Evolutionary conservation across 768 basidiomycete genomes (phyloP), one percentile per base, ranked within the genome.

Genomic region (Russula vinacea): DNA sequence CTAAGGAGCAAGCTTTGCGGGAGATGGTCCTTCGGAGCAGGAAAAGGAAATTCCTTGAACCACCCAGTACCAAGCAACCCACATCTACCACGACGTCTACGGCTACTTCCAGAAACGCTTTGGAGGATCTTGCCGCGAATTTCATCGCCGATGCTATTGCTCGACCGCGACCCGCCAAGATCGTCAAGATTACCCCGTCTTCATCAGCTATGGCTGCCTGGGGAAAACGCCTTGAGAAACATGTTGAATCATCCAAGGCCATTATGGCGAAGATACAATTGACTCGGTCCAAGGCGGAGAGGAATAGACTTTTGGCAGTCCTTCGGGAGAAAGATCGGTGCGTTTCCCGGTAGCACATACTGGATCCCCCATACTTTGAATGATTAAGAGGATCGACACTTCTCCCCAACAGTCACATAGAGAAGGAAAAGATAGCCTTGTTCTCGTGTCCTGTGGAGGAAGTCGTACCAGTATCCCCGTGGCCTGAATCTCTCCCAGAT

Each of bases 311-410:
- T 9, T 57, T 80, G 67, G 71, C 65, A 7, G 65, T 76, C 26
- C 77, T 84, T 75, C 78, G 79, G 55, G 79, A 83, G 71, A 77
- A 77, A 67, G 78, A 74, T 68, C 77, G 83, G 83, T 85, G 77
- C 75, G 84, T 83, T 22, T 24, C 44, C 47, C 40, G 47, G 40
- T 26, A 22, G 42, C 47, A 39, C 51, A 51, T 52, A 19, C 49
- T 56, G 49, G 40, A 40, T 26, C 22, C 40, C 42, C 49, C 54
- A 62, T 45, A 40, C 64, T 53, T 50, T 24, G 44, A 33, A 53
- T 64, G 24, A 53, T 59, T 55, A 40, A 61, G 50, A 42, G 45
- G 58, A 56, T 47, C 54, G 14, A 59, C 29, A 24, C 32, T 51
- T 37, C 47, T 24, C 52, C 50, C 67, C 40, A 61, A 65, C 70